Conservation (phyloP, 345 rosid genomes). For the Hibiscus tridactylites region DNA sequence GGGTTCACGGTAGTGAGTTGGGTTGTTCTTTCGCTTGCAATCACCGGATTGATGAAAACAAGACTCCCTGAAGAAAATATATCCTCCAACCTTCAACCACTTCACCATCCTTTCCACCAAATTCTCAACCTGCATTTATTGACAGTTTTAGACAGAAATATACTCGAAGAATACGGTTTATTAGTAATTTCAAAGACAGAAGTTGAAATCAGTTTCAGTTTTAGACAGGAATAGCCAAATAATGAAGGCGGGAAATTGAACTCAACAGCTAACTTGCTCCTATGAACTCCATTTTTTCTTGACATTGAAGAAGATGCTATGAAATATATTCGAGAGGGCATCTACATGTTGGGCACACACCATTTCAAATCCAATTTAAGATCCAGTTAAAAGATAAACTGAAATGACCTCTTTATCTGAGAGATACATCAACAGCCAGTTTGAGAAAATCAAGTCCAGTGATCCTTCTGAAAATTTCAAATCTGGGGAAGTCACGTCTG, state of each 20-base stretch:
- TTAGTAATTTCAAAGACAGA: background rate
- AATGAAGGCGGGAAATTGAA: too few relatives aligned
- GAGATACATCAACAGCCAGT: conserved; percentile 98
- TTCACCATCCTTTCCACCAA: conserved; percentile 69
- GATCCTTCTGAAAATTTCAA: conserved; percentile 56
- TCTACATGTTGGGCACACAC: too few relatives aligned
- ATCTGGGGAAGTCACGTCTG: conserved; percentile 78
- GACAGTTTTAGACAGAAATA: background rate
- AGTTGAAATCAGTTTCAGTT: too few relatives aligned
- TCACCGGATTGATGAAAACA: conserved; percentile 76
- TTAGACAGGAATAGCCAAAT: too few relatives aligned
- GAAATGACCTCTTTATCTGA: conserved; percentile 70
- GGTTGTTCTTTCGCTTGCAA: too few relatives aligned
- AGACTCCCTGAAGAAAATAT: conserved; percentile 90
- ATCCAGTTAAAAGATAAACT: background rate
- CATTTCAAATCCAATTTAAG: background rate
- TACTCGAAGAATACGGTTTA: background rate
- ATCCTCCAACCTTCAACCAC: conserved; percentile 86
- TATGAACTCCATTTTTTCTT: too few relatives aligned
- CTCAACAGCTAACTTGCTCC: too few relatives aligned
- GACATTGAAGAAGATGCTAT: too few relatives aligned
- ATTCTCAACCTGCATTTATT: conserved; percentile 52
- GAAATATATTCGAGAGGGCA: too few relatives aligned
- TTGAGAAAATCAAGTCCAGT: conserved; percentile 76
- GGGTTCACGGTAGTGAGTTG: too few relatives aligned